Conservation (phyloP, 1,284 basidiomycete species). For the Amylostereum areolatum region DNA sequence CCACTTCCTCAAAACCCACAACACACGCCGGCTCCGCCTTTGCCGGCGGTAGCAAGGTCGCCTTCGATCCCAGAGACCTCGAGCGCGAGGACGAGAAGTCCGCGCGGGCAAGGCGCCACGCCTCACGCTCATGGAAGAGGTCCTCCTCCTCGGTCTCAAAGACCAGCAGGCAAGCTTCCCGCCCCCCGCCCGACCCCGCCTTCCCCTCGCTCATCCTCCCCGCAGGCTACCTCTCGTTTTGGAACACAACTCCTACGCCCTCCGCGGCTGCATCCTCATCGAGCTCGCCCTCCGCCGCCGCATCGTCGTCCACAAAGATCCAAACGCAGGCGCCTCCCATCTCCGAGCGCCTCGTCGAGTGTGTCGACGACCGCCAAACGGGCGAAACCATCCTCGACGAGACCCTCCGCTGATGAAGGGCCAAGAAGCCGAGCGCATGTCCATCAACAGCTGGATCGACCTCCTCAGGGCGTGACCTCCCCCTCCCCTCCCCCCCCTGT, state of each 20-base stretch:
- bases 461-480: conserved; percentile 77
- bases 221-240: conserved; percentile 92
- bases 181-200: not conserved
- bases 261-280: conserved; percentile 91
- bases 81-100: conserved; percentile 68
- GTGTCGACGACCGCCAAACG: conserved; percentile 85
- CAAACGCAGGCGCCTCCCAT: conserved; percentile 72
- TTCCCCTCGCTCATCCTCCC: not conserved
- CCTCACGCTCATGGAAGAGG: conserved; percentile 96
- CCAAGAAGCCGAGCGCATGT: conserved; percentile 70
- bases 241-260: conserved; percentile 96
- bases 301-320: conserved; percentile 85
- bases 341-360: conserved; percentile 83
- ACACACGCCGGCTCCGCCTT: conserved; percentile 74
- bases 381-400: conserved; percentile 96
- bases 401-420: conserved; percentile 89
- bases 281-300: conserved; percentile 88
- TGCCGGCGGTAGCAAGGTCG: conserved; percentile 80
- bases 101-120: conserved; percentile 69
- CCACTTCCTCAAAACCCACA: conserved; percentile 12
- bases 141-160: conserved; percentile 86
- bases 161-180: conserved; percentile 72
- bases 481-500: conserved; percentile 2
- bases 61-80: conserved; percentile 91
- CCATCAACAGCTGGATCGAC: conserved; percentile 92